phyloP scores from a whole-genome alignment of 352 stramenopile genomes.

The Phytophthora tentaculata region DNA sequence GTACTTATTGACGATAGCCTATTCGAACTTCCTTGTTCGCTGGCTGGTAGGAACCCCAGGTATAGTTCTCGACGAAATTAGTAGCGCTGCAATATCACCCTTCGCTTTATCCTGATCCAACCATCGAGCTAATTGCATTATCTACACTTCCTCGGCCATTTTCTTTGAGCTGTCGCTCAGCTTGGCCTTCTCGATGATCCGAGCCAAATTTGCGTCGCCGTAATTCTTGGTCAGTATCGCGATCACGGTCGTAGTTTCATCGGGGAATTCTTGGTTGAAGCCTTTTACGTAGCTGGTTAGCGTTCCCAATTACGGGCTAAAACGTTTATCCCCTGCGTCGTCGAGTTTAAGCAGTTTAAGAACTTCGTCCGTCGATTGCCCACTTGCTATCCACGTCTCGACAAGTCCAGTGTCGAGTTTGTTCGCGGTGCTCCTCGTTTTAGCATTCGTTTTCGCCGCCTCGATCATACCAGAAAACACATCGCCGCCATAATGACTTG shows the following conservation, averaged over 20 bases:
- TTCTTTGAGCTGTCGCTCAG: background rate
- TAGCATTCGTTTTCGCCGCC: background rate
- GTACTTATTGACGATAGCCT: background rate
- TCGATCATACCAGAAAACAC: background rate
- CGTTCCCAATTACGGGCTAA: background rate
- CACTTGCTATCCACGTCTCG: background rate
- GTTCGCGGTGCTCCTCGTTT: background rate
- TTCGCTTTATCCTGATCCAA: background rate
- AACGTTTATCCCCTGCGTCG: background rate
- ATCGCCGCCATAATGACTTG: background rate
- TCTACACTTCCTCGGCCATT: background rate
- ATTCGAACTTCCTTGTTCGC: background rate
- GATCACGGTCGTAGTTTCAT: background rate
- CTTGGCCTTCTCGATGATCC: background rate
- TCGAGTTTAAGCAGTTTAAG: background rate
- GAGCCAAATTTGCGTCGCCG: background rate
- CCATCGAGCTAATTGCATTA: background rate
- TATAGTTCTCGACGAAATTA: background rate
- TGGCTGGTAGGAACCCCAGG: background rate
- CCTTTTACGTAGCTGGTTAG: background rate
- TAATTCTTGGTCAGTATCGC: background rate
- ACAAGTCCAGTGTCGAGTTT: background rate
- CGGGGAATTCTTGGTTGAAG: background rate
- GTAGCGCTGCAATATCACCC: background rate
- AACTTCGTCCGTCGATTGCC: background rate